phyloP scores from a whole-genome alignment of 1,284 basidiomycete species.

The Sanghuangporus weigelae region DNA sequence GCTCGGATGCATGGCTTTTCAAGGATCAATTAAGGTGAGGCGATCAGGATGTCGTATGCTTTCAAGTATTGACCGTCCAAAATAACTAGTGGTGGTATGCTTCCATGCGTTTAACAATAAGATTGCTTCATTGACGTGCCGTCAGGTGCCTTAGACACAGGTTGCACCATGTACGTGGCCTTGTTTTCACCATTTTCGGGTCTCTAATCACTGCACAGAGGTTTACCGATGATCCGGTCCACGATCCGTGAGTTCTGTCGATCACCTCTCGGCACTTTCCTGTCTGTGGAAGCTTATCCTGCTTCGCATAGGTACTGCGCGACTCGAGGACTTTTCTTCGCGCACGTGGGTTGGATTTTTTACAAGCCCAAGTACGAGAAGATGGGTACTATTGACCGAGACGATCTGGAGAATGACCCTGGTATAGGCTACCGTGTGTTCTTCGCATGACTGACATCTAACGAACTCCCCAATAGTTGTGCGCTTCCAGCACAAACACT shows the following conservation, averaged over 20 bases:
- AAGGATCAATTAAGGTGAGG: slow-evolving; percentile 53
- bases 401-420: slow-evolving; percentile 67
- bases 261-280: not conserved
- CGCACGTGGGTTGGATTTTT: slow-evolving; percentile 85
- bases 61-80: not conserved
- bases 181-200: not conserved
- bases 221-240: slow-evolving; percentile 69
- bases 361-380: slow-evolving; percentile 65
- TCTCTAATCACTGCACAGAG: slow-evolving; percentile 34
- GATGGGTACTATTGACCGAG: slow-evolving; percentile 58
- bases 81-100: slow-evolving; percentile 40
- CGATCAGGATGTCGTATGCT: not conserved
- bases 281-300: not conserved
- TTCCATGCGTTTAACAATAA: not conserved
- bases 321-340: slow-evolving; percentile 65
- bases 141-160: slow-evolving; percentile 69
- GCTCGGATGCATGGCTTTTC: slow-evolving; percentile 67
- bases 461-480: slow-evolving; percentile 50
- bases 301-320: slow-evolving; percentile 54
- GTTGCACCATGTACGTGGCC: slow-evolving; percentile 56
- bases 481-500: slow-evolving; percentile 66
- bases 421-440: slow-evolving; percentile 35
- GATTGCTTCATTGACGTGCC: not conserved
- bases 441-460: not conserved
- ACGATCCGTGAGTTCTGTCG: slow-evolving; percentile 55